Conservation (phyloP, 192 early-diverging fungal genomes). For the Radiomyces spectabilis region DNA sequence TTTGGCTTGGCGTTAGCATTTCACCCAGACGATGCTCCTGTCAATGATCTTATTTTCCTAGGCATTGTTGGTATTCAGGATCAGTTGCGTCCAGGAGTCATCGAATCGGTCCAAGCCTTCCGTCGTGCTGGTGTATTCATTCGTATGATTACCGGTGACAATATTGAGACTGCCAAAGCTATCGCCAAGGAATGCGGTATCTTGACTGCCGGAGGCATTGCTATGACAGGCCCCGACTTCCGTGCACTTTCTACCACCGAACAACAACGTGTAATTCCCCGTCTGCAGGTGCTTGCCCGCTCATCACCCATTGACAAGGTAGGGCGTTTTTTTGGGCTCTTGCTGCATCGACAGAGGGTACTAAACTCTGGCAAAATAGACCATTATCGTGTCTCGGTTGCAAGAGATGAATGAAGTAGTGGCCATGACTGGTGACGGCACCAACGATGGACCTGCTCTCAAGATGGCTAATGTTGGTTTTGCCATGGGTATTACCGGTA, state of each 20-base stretch:
- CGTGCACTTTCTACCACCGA: conserved; percentile 59
- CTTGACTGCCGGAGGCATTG: conserved; percentile 60
- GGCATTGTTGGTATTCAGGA: conserved; percentile 86
- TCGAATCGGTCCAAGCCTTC: conserved; percentile 67
- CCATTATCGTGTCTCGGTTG: conserved; percentile 72
- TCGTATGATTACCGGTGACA: conserved; percentile 84
- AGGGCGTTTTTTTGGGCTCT: too few species aligned
- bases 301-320: conserved; percentile 89
- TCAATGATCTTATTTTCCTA: conserved; percentile 48
- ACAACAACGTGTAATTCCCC: conserved; percentile 54
- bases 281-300: conserved; percentile 80
- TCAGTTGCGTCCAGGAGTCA: conserved; percentile 75
- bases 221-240: conserved; percentile 75
- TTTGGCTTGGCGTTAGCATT: too few species aligned
- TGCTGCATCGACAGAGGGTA: too few species aligned
- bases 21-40: too few species aligned
- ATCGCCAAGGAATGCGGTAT: conserved; percentile 89
- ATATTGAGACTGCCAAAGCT: conserved; percentile 83
- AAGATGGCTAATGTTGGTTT: conserved; percentile 88
- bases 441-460: conserved; percentile 82
- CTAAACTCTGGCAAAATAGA: too few species aligned
- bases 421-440: conserved; percentile 78
- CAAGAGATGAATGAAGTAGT: conserved; percentile 63
- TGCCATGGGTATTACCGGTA: conserved; percentile 87
- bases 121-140: conserved; percentile 79